Evolutionary conservation across 176 grass and related monocot species (phyloP), one percentile per base, ranked within the genome.

Genomic region (Ampelocalamus luodianensis): DNA sequence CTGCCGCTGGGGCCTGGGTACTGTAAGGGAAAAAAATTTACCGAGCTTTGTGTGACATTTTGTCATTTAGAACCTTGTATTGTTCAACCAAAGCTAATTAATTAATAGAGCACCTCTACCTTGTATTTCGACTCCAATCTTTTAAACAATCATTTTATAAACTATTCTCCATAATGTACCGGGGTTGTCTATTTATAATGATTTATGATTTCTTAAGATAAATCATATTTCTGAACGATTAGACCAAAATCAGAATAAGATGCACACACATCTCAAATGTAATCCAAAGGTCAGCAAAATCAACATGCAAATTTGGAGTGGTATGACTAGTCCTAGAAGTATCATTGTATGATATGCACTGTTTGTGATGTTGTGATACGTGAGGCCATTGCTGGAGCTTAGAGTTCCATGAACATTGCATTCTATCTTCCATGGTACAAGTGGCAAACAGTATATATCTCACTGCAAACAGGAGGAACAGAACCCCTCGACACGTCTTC

Each of bases 1-100:
- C 54, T 85, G 26, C 29, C 64, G 1, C 42, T 79, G 40, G 68
- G 82, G 17, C 22, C 12, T 4, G 39, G 39, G 10, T 49, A 13
- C 10, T 37, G 22, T 61, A 34, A 71, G 6, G 22, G 22, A 7
- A 42, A 13, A 29, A 44, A 44, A 8, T 40, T 40, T 7, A 40
- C 6, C 8, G 6, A 62, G 27, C 46, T 59, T 68, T 66, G 16
- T 24, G 55, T 84, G 14, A 36, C 15, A 6, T 73, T 79, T 78
- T 88, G 26, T 79, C 49, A 74, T 49, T 3, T 39, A 29, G 37
- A 27, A 29, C 45, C 74, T 65, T 37, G 43, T 61, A 77, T n/a
- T 82, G 5, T 40, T 15, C 18, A 15, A 4, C 3, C 0, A 18
- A 64, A 58, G n/a, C 68, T 72, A 37, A 37, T 36, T 40, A 10